Base-by-base conservation (phyloP, 75 land plant species). In the Adiantum capillusveneris region DNA sequence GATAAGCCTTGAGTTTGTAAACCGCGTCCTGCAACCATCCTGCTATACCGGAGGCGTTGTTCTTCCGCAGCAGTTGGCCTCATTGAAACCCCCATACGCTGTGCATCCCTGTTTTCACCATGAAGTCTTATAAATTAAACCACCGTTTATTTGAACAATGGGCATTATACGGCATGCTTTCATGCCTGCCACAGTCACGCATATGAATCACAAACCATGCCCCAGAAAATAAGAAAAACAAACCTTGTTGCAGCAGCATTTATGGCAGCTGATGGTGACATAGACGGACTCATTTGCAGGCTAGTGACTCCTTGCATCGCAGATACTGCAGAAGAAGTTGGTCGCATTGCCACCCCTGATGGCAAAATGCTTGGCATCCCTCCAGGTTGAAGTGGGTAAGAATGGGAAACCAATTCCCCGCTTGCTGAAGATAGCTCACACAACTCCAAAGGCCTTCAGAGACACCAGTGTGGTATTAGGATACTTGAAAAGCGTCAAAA, bases 371-470 rank as follows among this genome's bases (percentile, higher is more conserved):
- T 76, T 45, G 86, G 63, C 29, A 77, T 41, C 19, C 79, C 62
- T 51, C 85, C 25, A 46, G 73, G 64, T 54, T 44, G 71, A 17
- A 57, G 18, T 58, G 75, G 79, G 75, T 57, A 92, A 3, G 78
- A 71, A 57, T 69, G 77, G 0, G 72, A 9, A 43, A 58, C 48
- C 0, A 71, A 34, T 3, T 93, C 98, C 46, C 74, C 68, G 52
- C 70, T 76, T 53, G 78, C 42, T 39, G 63, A 11, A 1, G 66
- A 41, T 31, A 37, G 58, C 60, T 93, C 98, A 71, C 82, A 81
- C 21, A 88, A 64, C 63, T 93, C 96, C 62, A 89, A 74, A 54
- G 98, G 98, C 75, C 98, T 93, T 72, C 79, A 77, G 17, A 17
- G 59, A 58, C 29, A 24, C 18, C 25, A 18, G 25, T 25, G 81